Evolutionary conservation across 225 moss, liverwort and hornwort species (phyloP).

Genomic region (Polytrichum formosum): DNA sequence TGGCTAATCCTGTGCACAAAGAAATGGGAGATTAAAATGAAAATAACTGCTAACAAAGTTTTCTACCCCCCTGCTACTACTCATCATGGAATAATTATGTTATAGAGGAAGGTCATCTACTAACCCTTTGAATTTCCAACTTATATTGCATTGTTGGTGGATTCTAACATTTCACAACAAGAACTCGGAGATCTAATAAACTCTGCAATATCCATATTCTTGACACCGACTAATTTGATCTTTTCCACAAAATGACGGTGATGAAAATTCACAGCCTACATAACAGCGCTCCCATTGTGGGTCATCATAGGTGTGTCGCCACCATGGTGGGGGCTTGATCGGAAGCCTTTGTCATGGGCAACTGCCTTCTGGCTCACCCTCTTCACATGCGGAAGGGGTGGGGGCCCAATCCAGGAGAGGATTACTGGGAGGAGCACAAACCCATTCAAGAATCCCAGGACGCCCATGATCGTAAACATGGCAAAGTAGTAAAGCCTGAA

Average conservation of each 20-base stretch:
- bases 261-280: neutral
- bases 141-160: neutral
- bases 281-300: conserved; percentile 18
- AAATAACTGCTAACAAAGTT: neutral
- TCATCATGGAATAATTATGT: neutral
- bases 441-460: conserved; percentile 87
- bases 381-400: conserved; percentile 70
- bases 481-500: conserved; percentile 95
- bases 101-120: neutral
- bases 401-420: conserved; percentile 85
- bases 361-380: conserved; percentile 8
- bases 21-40: neutral
- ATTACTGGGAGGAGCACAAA: conserved; percentile 83
- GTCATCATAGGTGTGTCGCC: conserved; percentile 42
- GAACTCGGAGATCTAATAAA: neutral
- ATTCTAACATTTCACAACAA: neutral
- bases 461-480: conserved; percentile 95
- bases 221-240: neutral
- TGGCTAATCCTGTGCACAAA: neutral
- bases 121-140: neutral
- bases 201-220: neutral
- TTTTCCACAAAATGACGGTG: neutral
- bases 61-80: no score
- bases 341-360: conserved; percentile 16
- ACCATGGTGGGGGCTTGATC: conserved; percentile 28